phyloP scores from a whole-genome alignment of 768 basidiomycete genomes.

The Pilatotrama ljubarskyi region DNA sequence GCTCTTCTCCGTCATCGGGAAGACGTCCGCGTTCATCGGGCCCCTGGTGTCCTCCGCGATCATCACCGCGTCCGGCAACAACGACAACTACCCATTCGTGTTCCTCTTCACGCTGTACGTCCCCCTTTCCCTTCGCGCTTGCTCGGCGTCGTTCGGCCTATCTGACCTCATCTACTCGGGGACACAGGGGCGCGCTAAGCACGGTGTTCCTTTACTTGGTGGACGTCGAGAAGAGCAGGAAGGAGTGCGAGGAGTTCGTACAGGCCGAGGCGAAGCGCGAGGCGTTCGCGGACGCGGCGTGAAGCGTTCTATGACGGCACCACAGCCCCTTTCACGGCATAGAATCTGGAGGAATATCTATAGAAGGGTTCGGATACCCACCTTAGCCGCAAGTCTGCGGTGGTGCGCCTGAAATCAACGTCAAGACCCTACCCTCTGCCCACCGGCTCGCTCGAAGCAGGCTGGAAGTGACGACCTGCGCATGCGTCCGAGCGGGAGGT shows the following conservation, averaged over 20 bases:
- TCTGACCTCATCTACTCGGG: background rate
- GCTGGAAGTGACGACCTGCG: no score
- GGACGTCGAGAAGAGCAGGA: conserved; percentile 62
- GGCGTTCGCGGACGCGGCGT: conserved; percentile 33
- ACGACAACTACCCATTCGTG: conserved; percentile 75
- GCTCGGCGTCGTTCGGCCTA: background rate
- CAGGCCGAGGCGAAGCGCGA: conserved; percentile 49
- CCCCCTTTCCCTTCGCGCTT: conserved; percentile 1
- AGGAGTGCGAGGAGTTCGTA: conserved; percentile 64
- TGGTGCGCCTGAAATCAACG: no score
- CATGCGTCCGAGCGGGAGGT: no score
- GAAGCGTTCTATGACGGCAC: no score
- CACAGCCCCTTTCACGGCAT: no score
- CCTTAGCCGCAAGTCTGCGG: no score
- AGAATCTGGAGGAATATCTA: no score
- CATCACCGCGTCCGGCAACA: conserved; percentile 64
- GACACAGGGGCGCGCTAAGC: conserved; percentile 49
- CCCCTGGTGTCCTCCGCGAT: conserved; percentile 76
- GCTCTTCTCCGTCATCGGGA: conserved; percentile 74
- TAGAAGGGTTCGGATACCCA: no score
- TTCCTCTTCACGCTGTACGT: conserved; percentile 70
- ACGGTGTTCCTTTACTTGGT: conserved; percentile 62
- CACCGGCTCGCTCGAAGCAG: no score
- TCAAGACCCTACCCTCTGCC: no score
- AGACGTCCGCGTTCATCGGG: conserved; percentile 76